These are phyloP conservation scores for Lactifluus subvellereus DNA, from an alignment of 768 basidiomycete species.

Conservation along the genomic window DNA sequence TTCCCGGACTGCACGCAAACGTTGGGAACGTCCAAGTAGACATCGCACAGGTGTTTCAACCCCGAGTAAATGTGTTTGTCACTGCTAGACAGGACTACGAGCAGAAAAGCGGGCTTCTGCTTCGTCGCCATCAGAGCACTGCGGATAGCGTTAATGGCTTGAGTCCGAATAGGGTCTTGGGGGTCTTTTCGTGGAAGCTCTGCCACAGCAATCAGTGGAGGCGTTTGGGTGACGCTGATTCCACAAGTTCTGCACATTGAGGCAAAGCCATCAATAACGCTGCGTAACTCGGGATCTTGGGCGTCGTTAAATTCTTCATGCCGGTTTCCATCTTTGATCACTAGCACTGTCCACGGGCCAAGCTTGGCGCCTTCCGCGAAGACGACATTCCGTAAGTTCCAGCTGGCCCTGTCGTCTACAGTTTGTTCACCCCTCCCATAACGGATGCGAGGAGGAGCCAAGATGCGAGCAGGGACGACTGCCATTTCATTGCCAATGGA, in stretches of 20 bases:
- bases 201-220: conserved; percentile 38
- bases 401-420: conserved; percentile 44
- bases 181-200: conserved; percentile 46
- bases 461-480: conserved; percentile 49
- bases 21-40: conserved; percentile 46
- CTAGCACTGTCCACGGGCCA: conserved; percentile 60
- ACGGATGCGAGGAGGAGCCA: conserved; percentile 39
- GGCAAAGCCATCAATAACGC: conserved; percentile 47
- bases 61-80: conserved; percentile 48
- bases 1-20: conserved; percentile 71
- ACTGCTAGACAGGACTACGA: conserved; percentile 43
- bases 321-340: conserved; percentile 52
- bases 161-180: conserved; percentile 48
- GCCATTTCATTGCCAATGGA: conserved; percentile 45
- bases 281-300: conserved; percentile 48
- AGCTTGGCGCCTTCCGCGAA: conserved; percentile 55
- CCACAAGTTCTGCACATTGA: conserved; percentile 60
- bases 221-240: conserved; percentile 42
- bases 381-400: conserved; percentile 52
- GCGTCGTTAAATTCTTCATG: conserved; percentile 55
- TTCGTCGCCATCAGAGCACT: conserved; percentile 34
- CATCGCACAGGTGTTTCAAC: conserved; percentile 48
- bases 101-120: conserved; percentile 39
- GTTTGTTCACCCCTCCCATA: conserved; percentile 33
- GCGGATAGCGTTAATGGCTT: conserved; percentile 45